Evolutionary conservation across 495 filamentous ascomycete species (phyloP).

Genomic region (Cercophora newfieldiana): DNA sequence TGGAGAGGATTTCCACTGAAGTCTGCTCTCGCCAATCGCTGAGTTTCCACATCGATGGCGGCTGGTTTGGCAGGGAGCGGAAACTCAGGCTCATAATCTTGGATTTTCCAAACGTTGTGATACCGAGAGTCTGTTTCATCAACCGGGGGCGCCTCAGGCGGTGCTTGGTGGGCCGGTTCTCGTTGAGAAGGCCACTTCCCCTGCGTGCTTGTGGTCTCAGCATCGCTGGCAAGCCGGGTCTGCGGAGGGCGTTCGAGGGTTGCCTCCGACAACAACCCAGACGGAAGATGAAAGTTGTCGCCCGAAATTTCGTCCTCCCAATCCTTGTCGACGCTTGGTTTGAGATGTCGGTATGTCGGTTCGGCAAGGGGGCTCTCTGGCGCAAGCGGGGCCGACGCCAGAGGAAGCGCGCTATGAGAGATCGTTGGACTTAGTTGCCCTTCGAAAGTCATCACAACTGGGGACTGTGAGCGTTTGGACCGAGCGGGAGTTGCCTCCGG

Average conservation of each 20-base stretch:
- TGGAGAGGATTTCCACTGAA: slow-evolving; percentile 20
- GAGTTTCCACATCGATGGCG: neutral
- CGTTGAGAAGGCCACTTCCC: neutral
- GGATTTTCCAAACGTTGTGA: slow-evolving; percentile 22
- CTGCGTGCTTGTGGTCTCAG: neutral
- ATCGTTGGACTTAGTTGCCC: neutral
- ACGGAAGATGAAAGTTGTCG: slow-evolving; percentile 15
- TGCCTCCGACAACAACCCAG: neutral
- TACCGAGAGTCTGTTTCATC: neutral
- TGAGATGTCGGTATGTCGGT: slow-evolving; percentile 10
- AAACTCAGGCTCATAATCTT: slow-evolving; percentile 22
- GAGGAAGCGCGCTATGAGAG: neutral
- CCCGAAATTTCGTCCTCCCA: neutral
- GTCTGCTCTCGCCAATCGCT: neutral
- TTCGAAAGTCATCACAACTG: slow-evolving; percentile 4
- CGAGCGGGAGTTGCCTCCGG: slow-evolving; percentile 18
- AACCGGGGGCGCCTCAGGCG: neutral
- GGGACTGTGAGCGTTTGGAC: neutral
- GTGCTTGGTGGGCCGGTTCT: neutral
- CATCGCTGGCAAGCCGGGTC: neutral
- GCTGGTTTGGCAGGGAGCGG: slow-evolving; percentile 12
- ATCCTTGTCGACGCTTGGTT: neutral
- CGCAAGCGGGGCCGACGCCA: neutral
- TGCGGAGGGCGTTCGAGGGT: neutral
- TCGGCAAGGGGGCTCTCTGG: neutral